Conservation (phyloP, 176 grass and related monocot species). For the Coix lacrymajobi region DNA sequence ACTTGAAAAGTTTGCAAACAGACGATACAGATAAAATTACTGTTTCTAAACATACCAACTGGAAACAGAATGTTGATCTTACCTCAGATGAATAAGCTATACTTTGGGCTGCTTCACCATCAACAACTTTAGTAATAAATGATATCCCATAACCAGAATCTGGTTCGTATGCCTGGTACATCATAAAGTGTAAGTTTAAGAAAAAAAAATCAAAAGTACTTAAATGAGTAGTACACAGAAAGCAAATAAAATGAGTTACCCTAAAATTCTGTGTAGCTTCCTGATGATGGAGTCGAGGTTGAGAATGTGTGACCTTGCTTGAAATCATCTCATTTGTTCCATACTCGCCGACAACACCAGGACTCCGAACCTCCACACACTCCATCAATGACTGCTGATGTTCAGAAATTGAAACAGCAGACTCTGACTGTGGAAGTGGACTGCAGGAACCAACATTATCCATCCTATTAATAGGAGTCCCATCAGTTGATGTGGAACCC, state of each 20-base stretch:
- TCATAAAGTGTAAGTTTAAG: conserved; percentile 17
- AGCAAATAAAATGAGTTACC: conserved; percentile 36
- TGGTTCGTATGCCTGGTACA: conserved; percentile 46
- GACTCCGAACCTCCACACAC: conserved; percentile 3
- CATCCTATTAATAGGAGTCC: conserved; percentile 13
- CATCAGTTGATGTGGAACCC: conserved; percentile 20
- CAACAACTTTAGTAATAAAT: conserved; percentile 47
- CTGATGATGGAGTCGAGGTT: conserved; percentile 36
- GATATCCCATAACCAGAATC: conserved; percentile 43
- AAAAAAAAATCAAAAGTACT: background rate
- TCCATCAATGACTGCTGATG: conserved; percentile 30
- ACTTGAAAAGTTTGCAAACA: background rate
- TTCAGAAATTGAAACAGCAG: conserved; percentile 28
- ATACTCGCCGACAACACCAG: conserved; percentile 34
- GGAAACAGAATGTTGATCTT: background rate
- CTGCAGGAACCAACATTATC: conserved; percentile 23
- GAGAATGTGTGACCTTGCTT: conserved; percentile 35
- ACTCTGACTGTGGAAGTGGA: conserved; percentile 30
- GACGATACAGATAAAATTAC: background rate
- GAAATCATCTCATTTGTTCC: conserved; percentile 34
- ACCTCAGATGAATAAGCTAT: conserved; percentile 53
- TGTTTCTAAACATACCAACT: conserved; percentile 8
- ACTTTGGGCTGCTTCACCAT: conserved; percentile 28
- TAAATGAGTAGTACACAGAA: background rate
- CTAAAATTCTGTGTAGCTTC: conserved; percentile 32